Base-by-base conservation (phyloP, 495 filamentous ascomycete genomes). In the Aspergillus sclerotiicarbonarius region DNA sequence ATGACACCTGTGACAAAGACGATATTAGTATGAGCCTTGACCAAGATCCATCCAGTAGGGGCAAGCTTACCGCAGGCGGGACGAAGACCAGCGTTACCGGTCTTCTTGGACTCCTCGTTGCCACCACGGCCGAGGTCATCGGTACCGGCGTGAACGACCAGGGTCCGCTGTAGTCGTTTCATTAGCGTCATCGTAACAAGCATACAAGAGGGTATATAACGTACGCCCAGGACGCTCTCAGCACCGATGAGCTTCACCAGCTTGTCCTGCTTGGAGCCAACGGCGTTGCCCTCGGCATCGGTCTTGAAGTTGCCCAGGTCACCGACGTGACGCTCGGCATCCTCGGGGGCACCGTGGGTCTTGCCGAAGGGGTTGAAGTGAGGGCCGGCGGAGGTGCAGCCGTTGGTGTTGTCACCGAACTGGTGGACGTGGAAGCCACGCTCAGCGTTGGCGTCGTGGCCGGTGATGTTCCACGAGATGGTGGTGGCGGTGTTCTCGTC, bases 331-430 rank as follows among this genome's bases (percentile, higher is more conserved):
- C 95, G 92, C 66, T 83, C 83, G 46, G 83, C 78, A 71, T 96
- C 92, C 2, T 68, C 65, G 64, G 90, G 95, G 71, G 87, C 90
- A 72, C 95, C 94, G 82, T 98, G 94, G 67, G 82, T 87, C 83
- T 94, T 94, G 77, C 80, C 77, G 75, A 87, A 84, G 64, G 95
- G 95, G 86, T 98, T 98, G 88, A 97, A 98, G 78, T 98, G 94
- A 66, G 94, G 92, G 44, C 94, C 94, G 52, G 94, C 94, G 58
- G 88, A 92, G 56, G 94, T 98, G 87, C 94, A 98, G 74, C 95
- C 94, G 78, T 98, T 98, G 82, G 95, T 97, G 84, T 97, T 98
- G 85, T 97, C 94, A 75, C 95, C 94, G 70, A 96, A 98, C 78
- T 94, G 89, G 81, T 98, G 94, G 69, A 98, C 87, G 82, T 98